A percentile compares a stretch with the other conserved stretches of the same genome.
phyloP scores from a whole-genome alignment of 2,329 filamentous ascomycete species.

The Ascochyta fabae region DNA sequence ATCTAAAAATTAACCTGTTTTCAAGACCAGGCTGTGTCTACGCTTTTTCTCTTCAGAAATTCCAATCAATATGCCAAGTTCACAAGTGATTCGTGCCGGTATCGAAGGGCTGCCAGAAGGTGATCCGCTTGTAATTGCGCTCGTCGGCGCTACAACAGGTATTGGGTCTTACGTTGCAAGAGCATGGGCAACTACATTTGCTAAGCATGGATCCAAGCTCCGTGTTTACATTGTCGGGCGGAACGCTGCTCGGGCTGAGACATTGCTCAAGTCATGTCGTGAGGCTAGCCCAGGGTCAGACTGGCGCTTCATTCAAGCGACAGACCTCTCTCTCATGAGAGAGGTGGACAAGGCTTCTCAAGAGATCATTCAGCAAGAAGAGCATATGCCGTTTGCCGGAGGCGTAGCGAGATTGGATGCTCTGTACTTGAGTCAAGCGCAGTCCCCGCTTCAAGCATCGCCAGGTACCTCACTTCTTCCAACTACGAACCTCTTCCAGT shows the following conservation, averaged over 20 bases:
- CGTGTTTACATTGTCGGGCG: conserved; percentile 55
- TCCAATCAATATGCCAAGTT: conserved; percentile 19
- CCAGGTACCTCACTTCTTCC: conserved; percentile 59
- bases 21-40: neutral
- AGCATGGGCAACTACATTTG: conserved; percentile 25
- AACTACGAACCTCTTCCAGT: conserved; percentile 20
- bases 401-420: conserved; percentile 42
- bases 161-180: conserved; percentile 36
- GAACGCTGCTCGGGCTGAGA: conserved; percentile 37
- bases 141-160: conserved; percentile 33
- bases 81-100: conserved; percentile 21
- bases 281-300: conserved; percentile 36
- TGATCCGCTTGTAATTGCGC: conserved; percentile 28
- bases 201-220: conserved; percentile 31
- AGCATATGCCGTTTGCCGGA: conserved; percentile 22
- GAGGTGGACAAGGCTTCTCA: conserved; percentile 45
- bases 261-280: conserved; percentile 37
- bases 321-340: conserved; percentile 42
- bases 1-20: neutral
- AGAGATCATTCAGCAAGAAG: conserved; percentile 37
- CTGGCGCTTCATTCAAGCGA: conserved; percentile 44
- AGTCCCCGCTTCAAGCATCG: conserved; percentile 47
- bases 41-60: neutral
- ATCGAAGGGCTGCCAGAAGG: conserved; percentile 25
- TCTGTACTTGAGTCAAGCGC: conserved; percentile 42